Evolutionary conservation across 2,329 filamentous ascomycete species (phyloP), one percentile per base, ranked within the genome.

Genomic region (Lasiodiplodia gonubiensis): DNA sequence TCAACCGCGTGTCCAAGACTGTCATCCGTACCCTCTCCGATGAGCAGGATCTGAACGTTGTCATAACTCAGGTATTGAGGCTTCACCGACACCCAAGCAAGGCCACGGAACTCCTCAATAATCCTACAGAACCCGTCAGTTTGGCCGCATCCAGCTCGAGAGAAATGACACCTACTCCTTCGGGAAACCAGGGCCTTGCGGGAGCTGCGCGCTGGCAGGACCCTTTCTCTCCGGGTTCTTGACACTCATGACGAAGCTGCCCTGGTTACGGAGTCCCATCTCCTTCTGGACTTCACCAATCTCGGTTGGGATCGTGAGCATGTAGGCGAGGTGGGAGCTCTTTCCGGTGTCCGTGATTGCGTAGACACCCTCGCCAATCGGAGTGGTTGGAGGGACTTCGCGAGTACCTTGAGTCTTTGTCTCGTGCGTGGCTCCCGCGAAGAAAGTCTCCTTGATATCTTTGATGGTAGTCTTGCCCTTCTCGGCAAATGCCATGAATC

Each of bases 321-420:
- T 86, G 74, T 97, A 97, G 0, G 86, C 91, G 10, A 97, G 82
- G 72, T 97, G 93, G 2, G 89, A 92, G 57, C 90, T 87, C 0
- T 89, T 83, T 1, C 88, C 88, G 0, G 90, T 92, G 2, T 86
- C 88, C 0, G 90, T 92, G 64, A 97, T 89, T 0, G 90, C 90
- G 72, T 97, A 97, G 0, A 97, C 88, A 0, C 93, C 94, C 76
- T 97, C 93, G 0, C 89, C 93, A n/a, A 93, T 84, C 0, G 92
- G 91, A 0, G 86, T 89, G 1, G 91, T 90, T 1, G 90, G 87
- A 0, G 92, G 89, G 0, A 83, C 85, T 61, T 90, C 88, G 14
- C 91, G 86, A 16, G 86, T 87, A 1, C 92, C 92, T 2, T 80
- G 82, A 0, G 92, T 94, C 80, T 93, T 90, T 8, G 93, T 97